phyloP scores from a whole-genome alignment of 768 basidiomycete species.

The Boletus reticulatus region DNA sequence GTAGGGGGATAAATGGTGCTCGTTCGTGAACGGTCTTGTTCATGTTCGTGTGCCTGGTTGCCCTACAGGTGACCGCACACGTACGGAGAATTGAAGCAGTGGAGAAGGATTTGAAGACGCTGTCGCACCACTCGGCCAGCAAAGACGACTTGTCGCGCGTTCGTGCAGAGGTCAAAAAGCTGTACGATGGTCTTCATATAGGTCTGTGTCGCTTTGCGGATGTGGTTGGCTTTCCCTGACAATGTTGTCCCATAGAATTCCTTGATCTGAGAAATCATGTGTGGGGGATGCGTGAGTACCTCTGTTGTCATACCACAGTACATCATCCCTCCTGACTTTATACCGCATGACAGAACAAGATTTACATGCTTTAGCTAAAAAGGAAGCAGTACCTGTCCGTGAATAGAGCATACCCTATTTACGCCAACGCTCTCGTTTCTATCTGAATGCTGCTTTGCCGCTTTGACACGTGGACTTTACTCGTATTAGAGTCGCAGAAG shows the following conservation, averaged over 20 bases:
- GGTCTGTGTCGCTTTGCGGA: conserved; percentile 41
- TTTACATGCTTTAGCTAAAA: conserved; percentile 69
- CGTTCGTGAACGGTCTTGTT: not conserved
- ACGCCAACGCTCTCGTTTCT: not conserved
- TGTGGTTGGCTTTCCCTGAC: not conserved
- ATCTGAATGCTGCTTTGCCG: no score
- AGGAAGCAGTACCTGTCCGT: conserved; percentile 58
- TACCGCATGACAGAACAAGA: conserved; percentile 62
- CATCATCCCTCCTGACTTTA: not conserved
- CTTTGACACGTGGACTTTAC: no score
- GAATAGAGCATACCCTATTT: conserved; percentile 36
- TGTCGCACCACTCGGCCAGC: conserved; percentile 60
- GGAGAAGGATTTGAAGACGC: conserved; percentile 82
- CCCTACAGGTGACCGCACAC: conserved; percentile 71
- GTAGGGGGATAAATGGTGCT: conserved; percentile 32
- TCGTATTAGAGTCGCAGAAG: not conserved
- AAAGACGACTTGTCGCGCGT: conserved; percentile 81
- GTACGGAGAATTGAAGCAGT: conserved; percentile 81
- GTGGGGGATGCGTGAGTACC: conserved; percentile 80
- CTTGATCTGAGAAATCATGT: conserved; percentile 78
- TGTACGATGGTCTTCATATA: conserved; percentile 80
- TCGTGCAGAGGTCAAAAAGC: conserved; percentile 81
- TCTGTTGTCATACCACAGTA: not conserved
- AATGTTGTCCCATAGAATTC: conserved; percentile 50
- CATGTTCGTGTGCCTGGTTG: not conserved